Conservation (phyloP, 2,329 filamentous ascomycete species). For the Cercospora sojina region DNA sequence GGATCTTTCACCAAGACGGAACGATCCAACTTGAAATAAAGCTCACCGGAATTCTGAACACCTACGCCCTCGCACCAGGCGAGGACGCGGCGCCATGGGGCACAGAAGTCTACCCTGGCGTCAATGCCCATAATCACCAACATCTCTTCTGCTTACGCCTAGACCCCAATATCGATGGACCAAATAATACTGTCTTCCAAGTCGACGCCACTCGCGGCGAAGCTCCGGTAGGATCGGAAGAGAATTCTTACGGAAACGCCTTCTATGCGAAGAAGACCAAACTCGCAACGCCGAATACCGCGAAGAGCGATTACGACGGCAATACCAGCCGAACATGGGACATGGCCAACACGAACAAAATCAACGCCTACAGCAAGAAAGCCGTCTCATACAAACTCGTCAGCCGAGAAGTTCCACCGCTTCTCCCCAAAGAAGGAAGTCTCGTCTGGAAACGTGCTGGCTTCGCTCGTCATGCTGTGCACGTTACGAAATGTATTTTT, state of each 20-base stretch:
- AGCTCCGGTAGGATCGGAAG: conserved; percentile 72
- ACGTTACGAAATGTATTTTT: conserved; percentile 79
- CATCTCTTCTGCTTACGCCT: conserved; percentile 90
- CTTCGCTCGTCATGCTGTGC: conserved; percentile 81
- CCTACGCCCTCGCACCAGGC: conserved; percentile 74
- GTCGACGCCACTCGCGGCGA: conserved; percentile 71
- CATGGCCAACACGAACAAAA: conserved; percentile 76
- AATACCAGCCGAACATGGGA: conserved; percentile 82
- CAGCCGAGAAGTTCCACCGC: conserved; percentile 73
- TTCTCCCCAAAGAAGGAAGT: conserved; percentile 77
- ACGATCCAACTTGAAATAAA: conserved; percentile 88
- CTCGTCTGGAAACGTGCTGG: conserved; percentile 87
- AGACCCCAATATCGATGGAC: conserved; percentile 82
- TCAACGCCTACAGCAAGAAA: conserved; percentile 85
- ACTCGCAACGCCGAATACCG: conserved; percentile 66
- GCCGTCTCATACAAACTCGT: conserved; percentile 86
- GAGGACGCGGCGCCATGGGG: conserved; percentile 87
- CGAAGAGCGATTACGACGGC: conserved; percentile 78
- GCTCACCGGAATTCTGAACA: conserved; percentile 89
- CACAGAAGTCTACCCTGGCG: conserved; percentile 84
- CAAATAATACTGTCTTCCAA: conserved; percentile 80
- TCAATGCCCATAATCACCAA: conserved; percentile 95
- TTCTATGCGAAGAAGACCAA: conserved; percentile 85
- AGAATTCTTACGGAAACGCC: conserved; percentile 87
- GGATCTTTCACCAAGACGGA: conserved; percentile 90